Evolutionary conservation across 2,329 filamentous ascomycete species (phyloP).

Genomic region (Monosporascus sp.): DNA sequence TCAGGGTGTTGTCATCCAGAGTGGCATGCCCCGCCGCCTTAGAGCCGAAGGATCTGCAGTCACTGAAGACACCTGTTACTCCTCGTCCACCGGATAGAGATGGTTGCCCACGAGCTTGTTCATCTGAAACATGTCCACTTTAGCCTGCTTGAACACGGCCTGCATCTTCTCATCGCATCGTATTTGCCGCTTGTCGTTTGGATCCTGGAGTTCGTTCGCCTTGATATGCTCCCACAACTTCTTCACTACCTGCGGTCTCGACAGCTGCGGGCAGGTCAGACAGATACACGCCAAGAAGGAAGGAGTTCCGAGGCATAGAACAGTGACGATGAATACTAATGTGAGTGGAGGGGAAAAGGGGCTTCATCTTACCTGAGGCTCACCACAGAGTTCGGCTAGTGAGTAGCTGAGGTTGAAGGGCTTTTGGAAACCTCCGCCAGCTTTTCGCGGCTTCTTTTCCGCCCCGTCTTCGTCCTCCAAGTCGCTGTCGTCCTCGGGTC

Average conservation of each 20-base stretch:
- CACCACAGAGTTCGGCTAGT: slow-evolving; percentile 65
- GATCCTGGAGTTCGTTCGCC: slow-evolving; percentile 80
- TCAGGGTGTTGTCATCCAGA: background rate
- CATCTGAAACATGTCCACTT: slow-evolving; percentile 99
- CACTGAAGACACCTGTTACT: slow-evolving; percentile 17
- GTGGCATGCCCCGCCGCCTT: slow-evolving; percentile 3
- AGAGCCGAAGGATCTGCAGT: background rate
- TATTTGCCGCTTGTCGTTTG: slow-evolving; percentile 86
- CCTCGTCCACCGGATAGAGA: slow-evolving; percentile 79
- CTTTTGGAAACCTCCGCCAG: slow-evolving; percentile 90
- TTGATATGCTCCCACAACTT: slow-evolving; percentile 96
- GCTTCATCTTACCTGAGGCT: slow-evolving; percentile 51
- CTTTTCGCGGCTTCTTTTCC: slow-evolving; percentile 65
- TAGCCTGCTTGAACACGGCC: slow-evolving; percentile 84
- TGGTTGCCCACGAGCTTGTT: slow-evolving; percentile 92
- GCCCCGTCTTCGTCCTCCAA: slow-evolving; percentile 56
- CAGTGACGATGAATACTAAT: background rate
- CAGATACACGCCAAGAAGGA: background rate
- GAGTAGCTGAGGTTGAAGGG: slow-evolving; percentile 69
- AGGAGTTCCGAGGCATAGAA: background rate
- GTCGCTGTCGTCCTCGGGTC: slow-evolving; percentile 75
- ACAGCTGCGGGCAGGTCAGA: slow-evolving; percentile 54
- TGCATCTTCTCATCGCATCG: slow-evolving; percentile 87
- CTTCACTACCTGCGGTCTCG: slow-evolving; percentile 92
- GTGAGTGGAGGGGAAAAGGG: background rate